Evolutionary conservation across 306 rosid genomes (phyloP).

Genomic region (Ochetophila trinervis): DNA sequence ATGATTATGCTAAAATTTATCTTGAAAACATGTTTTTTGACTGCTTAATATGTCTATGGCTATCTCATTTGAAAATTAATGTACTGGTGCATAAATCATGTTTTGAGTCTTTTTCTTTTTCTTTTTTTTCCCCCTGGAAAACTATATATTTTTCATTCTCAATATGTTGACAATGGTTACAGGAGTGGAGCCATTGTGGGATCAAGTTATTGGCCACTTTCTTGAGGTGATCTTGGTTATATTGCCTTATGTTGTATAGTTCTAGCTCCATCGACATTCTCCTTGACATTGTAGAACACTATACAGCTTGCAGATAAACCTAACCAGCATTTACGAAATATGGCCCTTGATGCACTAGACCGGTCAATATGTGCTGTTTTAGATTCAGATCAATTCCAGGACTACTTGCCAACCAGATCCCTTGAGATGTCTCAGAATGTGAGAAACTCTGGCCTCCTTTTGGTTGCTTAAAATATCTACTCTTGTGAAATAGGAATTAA

Average conservation of each 20-base stretch:
- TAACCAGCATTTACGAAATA: conserved; percentile 73
- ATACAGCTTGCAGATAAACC: conserved; percentile 89
- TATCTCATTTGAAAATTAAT: neutral
- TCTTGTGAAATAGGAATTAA: conserved; percentile 26
- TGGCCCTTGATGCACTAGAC: conserved; percentile 92
- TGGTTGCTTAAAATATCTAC: conserved; percentile 14
- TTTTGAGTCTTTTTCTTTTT: neutral
- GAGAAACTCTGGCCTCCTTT: conserved; percentile 39
- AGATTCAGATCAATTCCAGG: conserved; percentile 70
- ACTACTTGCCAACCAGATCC: conserved; percentile 41
- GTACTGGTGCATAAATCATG: neutral
- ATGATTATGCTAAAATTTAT: conserved; percentile 12
- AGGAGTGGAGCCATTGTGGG: conserved; percentile 97
- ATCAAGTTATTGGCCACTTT: conserved; percentile 83
- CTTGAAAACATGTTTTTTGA: neutral
- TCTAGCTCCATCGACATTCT: conserved; percentile 24
- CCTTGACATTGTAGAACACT: conserved; percentile 24
- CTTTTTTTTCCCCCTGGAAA: neutral
- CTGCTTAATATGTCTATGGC: too few species aligned
- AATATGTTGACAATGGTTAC: conserved; percentile 23
- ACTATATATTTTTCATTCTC: neutral
- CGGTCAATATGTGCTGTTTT: conserved; percentile 90
- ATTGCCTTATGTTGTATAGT: conserved; percentile 18
- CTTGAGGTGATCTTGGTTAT: conserved; percentile 59
- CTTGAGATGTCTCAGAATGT: conserved; percentile 50